These are phyloP conservation scores for Ogataea paraovalis DNA, from an alignment of 805 yeast genomes.

Conservation along the genomic window DNA sequence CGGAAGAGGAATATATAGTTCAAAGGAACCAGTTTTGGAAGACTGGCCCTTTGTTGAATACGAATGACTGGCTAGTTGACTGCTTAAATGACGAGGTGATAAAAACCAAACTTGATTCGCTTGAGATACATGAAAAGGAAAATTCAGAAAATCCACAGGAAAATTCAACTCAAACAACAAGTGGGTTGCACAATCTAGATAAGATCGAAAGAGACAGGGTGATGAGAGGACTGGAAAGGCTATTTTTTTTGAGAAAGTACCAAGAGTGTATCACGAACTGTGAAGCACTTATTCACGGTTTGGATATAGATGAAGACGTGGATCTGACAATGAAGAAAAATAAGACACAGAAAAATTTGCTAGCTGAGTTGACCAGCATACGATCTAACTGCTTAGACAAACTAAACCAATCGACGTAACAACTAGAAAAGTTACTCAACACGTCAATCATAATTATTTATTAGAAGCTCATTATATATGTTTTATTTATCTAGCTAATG, in stretches of 20 bases:
- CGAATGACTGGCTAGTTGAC: slow-evolving; percentile 38
- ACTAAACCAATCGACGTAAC: not conserved
- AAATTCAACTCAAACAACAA: slow-evolving; percentile 16
- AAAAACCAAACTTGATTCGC: not conserved
- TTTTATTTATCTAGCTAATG: not conserved
- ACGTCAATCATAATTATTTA: not conserved
- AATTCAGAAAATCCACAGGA: not conserved
- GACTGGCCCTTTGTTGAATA: slow-evolving; percentile 57
- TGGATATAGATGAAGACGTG: slow-evolving; percentile 19
- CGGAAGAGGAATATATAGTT: slow-evolving; percentile 53
- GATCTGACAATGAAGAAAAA: slow-evolving; percentile 34
- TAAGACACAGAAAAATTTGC: slow-evolving; percentile 43
- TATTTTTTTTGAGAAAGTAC: slow-evolving; percentile 55
- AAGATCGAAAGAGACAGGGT: slow-evolving; percentile 56
- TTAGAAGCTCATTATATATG: not conserved
- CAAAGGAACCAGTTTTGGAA: slow-evolving; percentile 49
- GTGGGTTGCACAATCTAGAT: slow-evolving; percentile 18
- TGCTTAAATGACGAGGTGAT: not conserved
- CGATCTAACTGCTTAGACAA: slow-evolving; percentile 34
- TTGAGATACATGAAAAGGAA: slow-evolving; percentile 3
- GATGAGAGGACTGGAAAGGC: slow-evolving; percentile 57
- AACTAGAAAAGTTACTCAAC: no score
- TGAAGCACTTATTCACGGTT: slow-evolving; percentile 28
- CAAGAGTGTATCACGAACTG: slow-evolving; percentile 45
- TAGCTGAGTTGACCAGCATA: slow-evolving; percentile 46